Percentiles rank a stretch among this genome's conserved stretches.
phyloP scores from a whole-genome alignment of 257 asterid species.

The Galeopsis tetrahit region DNA sequence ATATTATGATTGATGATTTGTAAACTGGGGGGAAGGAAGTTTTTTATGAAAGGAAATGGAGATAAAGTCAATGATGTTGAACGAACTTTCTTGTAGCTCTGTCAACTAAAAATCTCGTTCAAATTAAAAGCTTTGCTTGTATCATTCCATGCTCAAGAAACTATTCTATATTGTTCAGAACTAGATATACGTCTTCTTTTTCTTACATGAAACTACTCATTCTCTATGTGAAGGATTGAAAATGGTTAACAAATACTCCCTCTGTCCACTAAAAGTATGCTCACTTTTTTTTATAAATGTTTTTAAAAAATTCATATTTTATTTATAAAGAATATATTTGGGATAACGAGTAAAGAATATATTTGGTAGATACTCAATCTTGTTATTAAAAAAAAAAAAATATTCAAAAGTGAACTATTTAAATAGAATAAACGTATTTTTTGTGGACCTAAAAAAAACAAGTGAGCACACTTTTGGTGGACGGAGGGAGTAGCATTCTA shows the following conservation, averaged over 20 bases:
- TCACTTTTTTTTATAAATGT: too few relatives aligned
- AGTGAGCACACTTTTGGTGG: too few relatives aligned
- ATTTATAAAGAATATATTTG: too few relatives aligned
- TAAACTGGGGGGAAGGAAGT: slow-evolving; percentile 10
- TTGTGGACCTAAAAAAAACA: too few relatives aligned
- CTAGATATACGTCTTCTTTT: background rate
- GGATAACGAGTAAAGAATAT: too few relatives aligned
- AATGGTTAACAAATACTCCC: background rate
- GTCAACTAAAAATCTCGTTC: background rate
- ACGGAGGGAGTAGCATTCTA: too few relatives aligned
- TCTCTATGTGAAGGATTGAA: slow-evolving; percentile 14
- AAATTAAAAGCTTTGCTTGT: background rate
- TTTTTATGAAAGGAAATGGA: slow-evolving; percentile 4
- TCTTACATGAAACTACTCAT: background rate
- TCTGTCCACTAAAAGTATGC: too few relatives aligned
- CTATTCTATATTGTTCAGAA: background rate
- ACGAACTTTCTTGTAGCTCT: background rate
- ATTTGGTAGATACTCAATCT: too few relatives aligned
- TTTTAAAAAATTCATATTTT: too few relatives aligned
- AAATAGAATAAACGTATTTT: too few relatives aligned
- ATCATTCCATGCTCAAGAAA: background rate
- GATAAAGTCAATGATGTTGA: background rate
- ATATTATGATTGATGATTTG: background rate
- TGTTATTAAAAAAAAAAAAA: too few relatives aligned
- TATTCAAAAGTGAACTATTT: too few relatives aligned